These are phyloP conservation scores for Neotropicomus parvogracilis DNA, from an alignment of 1,284 basidiomycete genomes.

Conservation along the genomic window DNA sequence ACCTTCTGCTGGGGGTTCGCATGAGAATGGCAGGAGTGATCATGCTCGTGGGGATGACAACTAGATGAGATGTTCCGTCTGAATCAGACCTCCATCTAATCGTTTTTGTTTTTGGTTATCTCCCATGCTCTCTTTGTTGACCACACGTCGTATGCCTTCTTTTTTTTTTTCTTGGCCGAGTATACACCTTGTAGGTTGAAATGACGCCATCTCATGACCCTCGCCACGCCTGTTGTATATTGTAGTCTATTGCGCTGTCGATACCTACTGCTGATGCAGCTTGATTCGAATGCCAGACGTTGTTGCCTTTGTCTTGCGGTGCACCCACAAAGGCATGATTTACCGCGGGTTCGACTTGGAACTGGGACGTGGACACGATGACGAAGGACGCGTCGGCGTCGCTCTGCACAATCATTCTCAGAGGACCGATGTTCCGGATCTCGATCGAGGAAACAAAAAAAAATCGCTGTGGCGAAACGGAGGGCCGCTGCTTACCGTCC, in stretches of 20 bases:
- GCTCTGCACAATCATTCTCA: conserved; percentile 14
- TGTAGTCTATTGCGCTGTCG: conserved; percentile 31
- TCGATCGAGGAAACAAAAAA: conserved; percentile 26
- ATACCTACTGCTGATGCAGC: conserved; percentile 30
- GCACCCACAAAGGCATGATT: background rate
- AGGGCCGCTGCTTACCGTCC: conserved; percentile 25
- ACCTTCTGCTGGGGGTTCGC: conserved; percentile 31
- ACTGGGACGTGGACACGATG: conserved; percentile 8
- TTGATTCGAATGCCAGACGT: conserved; percentile 20
- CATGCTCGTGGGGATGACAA: conserved; percentile 34
- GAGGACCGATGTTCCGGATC: conserved; percentile 29
- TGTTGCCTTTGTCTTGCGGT: conserved; percentile 20
- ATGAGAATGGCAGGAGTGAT: conserved; percentile 31
- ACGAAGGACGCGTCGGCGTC: conserved; percentile 5
- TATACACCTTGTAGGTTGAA: conserved; percentile 34
- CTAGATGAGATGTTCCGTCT: conserved; percentile 25
- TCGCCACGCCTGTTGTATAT: conserved; percentile 27
- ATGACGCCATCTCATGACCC: conserved; percentile 22
- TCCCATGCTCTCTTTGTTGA: conserved; percentile 20
- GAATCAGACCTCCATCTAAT: conserved; percentile 15
- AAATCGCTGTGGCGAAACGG: conserved; percentile 31
- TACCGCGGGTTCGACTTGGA: background rate
- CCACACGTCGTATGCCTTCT: conserved; percentile 20
- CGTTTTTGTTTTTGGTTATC: conserved; percentile 16
- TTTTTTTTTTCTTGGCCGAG: conserved; percentile 9